These are phyloP conservation scores for Cryptococcus neoformans DNA, from an alignment of 1,284 basidiomycete species.

Conservation along the genomic window DNA sequence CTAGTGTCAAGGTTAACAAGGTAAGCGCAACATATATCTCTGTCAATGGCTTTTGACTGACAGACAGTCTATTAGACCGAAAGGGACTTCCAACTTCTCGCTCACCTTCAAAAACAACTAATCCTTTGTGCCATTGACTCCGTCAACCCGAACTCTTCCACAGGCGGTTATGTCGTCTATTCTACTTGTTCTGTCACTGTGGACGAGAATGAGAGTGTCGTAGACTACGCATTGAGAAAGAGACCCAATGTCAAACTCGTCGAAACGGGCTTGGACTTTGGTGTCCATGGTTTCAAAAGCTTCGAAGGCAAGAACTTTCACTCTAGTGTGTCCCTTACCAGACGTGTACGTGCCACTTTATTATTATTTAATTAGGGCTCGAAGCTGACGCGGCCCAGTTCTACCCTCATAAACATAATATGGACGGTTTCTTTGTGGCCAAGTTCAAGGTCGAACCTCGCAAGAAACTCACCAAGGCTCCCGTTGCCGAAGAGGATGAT, in stretches of 20 bases:
- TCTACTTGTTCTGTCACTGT: conserved; percentile 98
- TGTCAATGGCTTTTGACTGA: neutral
- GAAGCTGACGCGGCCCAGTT: conserved; percentile 20
- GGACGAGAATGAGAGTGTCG: conserved; percentile 97
- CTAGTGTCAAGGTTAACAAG: conserved; percentile 98
- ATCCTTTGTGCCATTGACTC: conserved; percentile 98
- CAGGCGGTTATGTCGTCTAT: conserved; percentile 94
- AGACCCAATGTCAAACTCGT: conserved; percentile 94
- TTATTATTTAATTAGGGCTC: neutral
- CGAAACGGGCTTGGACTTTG: conserved; percentile 89
- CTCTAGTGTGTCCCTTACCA: conserved; percentile 73
- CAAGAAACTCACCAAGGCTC: conserved; percentile 54
- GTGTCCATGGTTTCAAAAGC: conserved; percentile 82
- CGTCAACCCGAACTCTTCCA: conserved; percentile 80
- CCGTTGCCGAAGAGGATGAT: conserved; percentile 38
- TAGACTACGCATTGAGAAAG: conserved; percentile 97
- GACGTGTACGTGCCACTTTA: conserved; percentile 59
- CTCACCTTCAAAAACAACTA: conserved; percentile 97
- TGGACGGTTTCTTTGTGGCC: conserved; percentile 99
- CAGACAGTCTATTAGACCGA: conserved; percentile 62
- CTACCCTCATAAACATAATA: conserved; percentile 51
- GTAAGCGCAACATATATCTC: conserved; percentile 51
- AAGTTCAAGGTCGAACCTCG: conserved; percentile 92
- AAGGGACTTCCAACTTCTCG: conserved; percentile 89
- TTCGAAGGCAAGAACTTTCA: conserved; percentile 89